Percentiles rank a stretch among this genome's conserved stretches.
These are phyloP conservation scores for Argentina anserina DNA, from an alignment of 306 rosid genomes.

Conservation along the genomic window DNA sequence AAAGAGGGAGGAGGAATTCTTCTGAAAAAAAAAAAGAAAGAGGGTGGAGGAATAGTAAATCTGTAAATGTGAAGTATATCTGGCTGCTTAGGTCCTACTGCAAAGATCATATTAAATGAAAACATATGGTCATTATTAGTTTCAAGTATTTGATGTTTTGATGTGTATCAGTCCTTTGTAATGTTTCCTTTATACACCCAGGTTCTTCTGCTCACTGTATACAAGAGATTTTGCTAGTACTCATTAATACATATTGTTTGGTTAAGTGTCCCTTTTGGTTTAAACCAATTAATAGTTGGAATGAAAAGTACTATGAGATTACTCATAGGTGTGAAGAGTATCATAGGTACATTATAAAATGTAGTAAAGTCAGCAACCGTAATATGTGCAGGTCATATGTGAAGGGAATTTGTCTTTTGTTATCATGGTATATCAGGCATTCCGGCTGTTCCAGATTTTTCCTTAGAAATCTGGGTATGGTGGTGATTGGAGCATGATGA, in stretches of 20 bases:
- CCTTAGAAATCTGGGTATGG: neutral
- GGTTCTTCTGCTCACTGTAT: neutral
- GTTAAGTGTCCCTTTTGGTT: neutral
- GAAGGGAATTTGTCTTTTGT: neutral
- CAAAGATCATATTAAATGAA: neutral
- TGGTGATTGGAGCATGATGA: neutral
- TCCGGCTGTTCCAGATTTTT: neutral
- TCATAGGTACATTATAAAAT: neutral
- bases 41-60: too few relatives aligned
- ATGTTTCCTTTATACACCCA: neutral
- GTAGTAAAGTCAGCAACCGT: neutral
- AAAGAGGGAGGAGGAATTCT: too few relatives aligned
- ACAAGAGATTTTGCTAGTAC: neutral
- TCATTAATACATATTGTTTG: neutral
- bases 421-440: neutral
- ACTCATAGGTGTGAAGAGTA: neutral
- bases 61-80: neutral
- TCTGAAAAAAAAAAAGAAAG: too few relatives aligned
- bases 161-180: neutral
- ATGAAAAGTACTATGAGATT: neutral
- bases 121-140: neutral
- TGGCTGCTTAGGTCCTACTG: neutral
- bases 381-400: neutral
- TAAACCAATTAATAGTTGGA: neutral
- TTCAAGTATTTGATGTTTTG: neutral